Base-by-base conservation (phyloP, 257 asterid genomes). In the Fraxinus americana region DNA sequence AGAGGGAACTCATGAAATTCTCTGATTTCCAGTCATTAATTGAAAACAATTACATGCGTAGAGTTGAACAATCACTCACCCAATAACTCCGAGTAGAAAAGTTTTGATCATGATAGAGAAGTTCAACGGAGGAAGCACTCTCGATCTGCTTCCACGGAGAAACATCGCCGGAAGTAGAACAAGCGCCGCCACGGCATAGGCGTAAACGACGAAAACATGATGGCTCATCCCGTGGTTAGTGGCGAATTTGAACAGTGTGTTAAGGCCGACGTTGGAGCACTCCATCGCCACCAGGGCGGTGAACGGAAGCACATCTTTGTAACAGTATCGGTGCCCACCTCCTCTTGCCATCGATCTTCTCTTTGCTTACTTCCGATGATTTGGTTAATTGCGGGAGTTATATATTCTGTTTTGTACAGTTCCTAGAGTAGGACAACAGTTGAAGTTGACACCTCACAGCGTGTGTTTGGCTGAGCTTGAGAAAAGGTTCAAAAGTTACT, bases 231-330 rank as follows among this genome's bases (percentile, higher is more conserved):
- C 91, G 59, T 67, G 72, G 67, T 54, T 73, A 17, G 96, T 87
- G 76, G 97, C 97, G 68, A 91, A 78, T 65, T 93, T 93, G 92
- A 84, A 93, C 72, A 93, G 88, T 1, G 98, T 93, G 86, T 93
- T 91, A 72, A 93, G 90, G 29, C 89, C 90, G 48, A 93, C 98
- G 92, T 90, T 89, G 32, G 86, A 80, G 78, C 91, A 87, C 77
- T 93, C 96, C 94, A 89, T 89, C 52, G 83, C 45, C 29, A 92
- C 93, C 83, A 93, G 72, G 36, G 89, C 91, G 27, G 84, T 54
- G 86, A 91, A 89, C 1, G 97, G 97, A 7, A 89, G 35, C 54
- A 84, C 88, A 45, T 93, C 92, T 67, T 85, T 79, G 87, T 81
- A 77, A 74, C 86, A 86, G 87, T 85, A 82, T 13, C 65, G 77